A percentile compares a stretch with the other conserved stretches of the same genome.
phyloP scores from a whole-genome alignment of 2,329 filamentous ascomycete species.

The Claviceps quebecensis region DNA sequence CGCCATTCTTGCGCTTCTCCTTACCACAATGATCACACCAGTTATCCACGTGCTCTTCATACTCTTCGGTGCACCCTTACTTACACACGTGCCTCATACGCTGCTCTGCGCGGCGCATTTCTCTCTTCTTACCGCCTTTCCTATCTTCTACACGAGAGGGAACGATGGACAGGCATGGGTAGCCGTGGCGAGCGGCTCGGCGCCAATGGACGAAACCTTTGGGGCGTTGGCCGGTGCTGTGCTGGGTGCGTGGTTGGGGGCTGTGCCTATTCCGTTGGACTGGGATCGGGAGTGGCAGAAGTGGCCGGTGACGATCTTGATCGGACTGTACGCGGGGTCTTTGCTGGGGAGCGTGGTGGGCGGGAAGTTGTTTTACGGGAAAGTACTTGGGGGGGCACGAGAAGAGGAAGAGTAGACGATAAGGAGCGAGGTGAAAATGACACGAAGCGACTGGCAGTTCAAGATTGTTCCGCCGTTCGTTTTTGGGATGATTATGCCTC shows the following conservation, averaged over 20 bases:
- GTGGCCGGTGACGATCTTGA: slow-evolving; percentile 86
- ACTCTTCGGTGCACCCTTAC: slow-evolving; percentile 83
- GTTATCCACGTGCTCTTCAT: slow-evolving; percentile 50
- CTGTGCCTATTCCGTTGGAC: slow-evolving; percentile 87
- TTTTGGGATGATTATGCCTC: too few species aligned
- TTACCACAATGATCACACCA: slow-evolving; percentile 61
- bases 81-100: slow-evolving; percentile 67
- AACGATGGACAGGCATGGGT: slow-evolving; percentile 61
- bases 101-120: slow-evolving; percentile 70
- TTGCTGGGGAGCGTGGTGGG: slow-evolving; percentile 53
- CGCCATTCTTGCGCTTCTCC: slow-evolving; percentile 29
- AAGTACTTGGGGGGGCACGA: slow-evolving; percentile 19
- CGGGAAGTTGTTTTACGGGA: slow-evolving; percentile 34
- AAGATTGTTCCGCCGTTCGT: too few species aligned
- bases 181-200: slow-evolving; percentile 48
- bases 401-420: slow-evolving; percentile 17
- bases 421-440: background rate
- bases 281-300: slow-evolving; percentile 99
- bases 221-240: slow-evolving; percentile 66
- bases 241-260: slow-evolving; percentile 81
- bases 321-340: slow-evolving; percentile 70
- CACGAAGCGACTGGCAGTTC: background rate
- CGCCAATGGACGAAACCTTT: slow-evolving; percentile 71
- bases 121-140: slow-evolving; percentile 62
- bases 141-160: slow-evolving; percentile 75